Evolutionary conservation across 139 green algal genomes (phyloP).

Genomic region (Coccomyxa sp.): DNA sequence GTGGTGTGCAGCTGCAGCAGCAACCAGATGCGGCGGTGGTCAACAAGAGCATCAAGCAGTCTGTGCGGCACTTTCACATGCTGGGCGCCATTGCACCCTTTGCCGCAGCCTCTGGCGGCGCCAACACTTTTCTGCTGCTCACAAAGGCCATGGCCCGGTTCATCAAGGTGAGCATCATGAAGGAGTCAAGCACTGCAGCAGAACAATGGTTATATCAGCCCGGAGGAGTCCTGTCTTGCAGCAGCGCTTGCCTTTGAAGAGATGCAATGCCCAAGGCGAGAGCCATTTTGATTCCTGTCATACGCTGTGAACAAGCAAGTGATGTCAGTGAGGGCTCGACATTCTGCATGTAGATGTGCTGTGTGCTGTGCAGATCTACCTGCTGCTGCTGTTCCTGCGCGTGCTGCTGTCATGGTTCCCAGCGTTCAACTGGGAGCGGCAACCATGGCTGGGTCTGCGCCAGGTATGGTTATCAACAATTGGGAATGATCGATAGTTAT

Average conservation of each 20-base stretch:
- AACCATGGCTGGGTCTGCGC: conserved; percentile 88
- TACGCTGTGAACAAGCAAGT: neutral
- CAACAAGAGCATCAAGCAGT: neutral
- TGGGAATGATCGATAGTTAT: neutral
- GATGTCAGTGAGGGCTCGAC: neutral
- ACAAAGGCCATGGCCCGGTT: conserved; percentile 47
- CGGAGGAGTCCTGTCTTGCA: neutral
- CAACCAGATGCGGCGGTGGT: neutral
- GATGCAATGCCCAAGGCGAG: neutral
- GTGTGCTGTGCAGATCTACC: conserved; percentile 74
- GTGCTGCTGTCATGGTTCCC: conserved; percentile 97
- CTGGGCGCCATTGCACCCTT: conserved; percentile 48
- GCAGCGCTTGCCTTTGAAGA: neutral
- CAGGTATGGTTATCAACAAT: too few relatives aligned
- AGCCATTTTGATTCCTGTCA: neutral
- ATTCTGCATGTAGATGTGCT: neutral
- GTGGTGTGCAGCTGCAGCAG: neutral
- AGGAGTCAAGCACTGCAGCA: neutral
- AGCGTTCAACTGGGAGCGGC: conserved; percentile 89
- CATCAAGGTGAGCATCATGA: conserved; percentile 33
- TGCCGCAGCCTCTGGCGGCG: conserved; percentile 23
- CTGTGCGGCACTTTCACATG: conserved; percentile 27
- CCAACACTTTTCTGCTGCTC: conserved; percentile 44
- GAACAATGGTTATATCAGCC: neutral
- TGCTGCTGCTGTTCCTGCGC: conserved; percentile 91